Evolutionary conservation across 1,284 basidiomycete genomes (phyloP), one percentile per base, ranked within the genome.

Genomic region (Marasmius sp.): DNA sequence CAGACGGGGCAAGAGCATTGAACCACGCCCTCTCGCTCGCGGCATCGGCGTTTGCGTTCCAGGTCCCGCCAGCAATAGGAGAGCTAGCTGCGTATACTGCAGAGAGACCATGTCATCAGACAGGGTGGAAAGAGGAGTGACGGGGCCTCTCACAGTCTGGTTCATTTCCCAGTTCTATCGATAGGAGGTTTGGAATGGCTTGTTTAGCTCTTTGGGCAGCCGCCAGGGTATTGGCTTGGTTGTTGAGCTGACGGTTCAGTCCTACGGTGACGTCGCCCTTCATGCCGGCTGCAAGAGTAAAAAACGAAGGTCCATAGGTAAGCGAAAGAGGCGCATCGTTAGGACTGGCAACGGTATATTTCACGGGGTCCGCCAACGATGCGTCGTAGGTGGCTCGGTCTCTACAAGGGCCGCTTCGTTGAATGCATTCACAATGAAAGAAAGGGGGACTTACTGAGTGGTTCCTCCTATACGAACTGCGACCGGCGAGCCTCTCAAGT

Each of bases 101-200:
- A 43, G 22, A 38, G 33, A 49, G 16, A 36, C 41, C 9, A 43
- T 38, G 55, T 18, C 55, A 14, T 11, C 33, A 20, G 16, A 16
- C 39, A 16, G 27, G 53, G 43, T 64, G 45, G 27, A 34, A 18
- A 18, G n/a, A 38, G 5, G 14, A 56, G 47, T 43, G 38, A 50
- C 16, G 22, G 37, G 60, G 45, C 1, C 47, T 68, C 77, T 51
- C 60, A 79, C 79, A 71, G 38, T 80, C 78, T 0, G 79, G 79
- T 67, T 80, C 79, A 66, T 81, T 81, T 16, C 79, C 79, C 3
- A 80, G 67, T 63, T 81, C 79, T 48, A 81, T 65, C 5, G 78
- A 74, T 58, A 75, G 71, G 6, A 81, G 65, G 62, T 79, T 78
- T 14, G 60, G 47, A 69, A 80, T 74, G 7, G 65, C 65, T 22